phyloP scores from a whole-genome alignment of 2,329 filamentous ascomycete species.

The Nakataea oryzae region DNA sequence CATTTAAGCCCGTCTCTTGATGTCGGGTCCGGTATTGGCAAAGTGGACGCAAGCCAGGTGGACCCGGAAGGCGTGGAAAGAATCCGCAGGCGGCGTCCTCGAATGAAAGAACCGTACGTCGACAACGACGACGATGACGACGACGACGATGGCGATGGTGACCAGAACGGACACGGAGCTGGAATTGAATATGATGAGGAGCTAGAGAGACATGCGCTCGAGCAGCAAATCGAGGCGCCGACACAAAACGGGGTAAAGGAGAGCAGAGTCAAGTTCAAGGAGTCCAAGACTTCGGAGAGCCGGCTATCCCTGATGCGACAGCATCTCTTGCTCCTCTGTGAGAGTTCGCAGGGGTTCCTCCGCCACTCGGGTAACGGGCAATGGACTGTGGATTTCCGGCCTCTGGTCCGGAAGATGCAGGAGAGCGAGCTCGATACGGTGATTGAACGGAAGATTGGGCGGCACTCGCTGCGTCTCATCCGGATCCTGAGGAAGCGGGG shows the following conservation, averaged over 20 bases:
- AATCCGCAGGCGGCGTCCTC: conserved; percentile 21
- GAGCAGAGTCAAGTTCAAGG: conserved; percentile 41
- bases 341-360: conserved; percentile 59
- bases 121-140: conserved; percentile 24
- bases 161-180: conserved; percentile 17
- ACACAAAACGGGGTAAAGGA: conserved; percentile 15
- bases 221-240: conserved; percentile 8
- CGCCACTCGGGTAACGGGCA: conserved; percentile 59
- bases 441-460: conserved; percentile 67
- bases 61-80: conserved; percentile 37
- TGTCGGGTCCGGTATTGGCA: conserved; percentile 47
- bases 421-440: conserved; percentile 74
- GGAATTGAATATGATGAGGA: conserved; percentile 4
- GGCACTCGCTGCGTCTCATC: conserved; percentile 68
- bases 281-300: conserved; percentile 28
- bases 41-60: conserved; percentile 34
- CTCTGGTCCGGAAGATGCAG: conserved; percentile 58
- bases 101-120: conserved; percentile 21
- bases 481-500: conserved; percentile 79
- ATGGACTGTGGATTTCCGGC: conserved; percentile 78
- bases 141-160: conserved; percentile 18
- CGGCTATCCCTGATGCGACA: conserved; percentile 54
- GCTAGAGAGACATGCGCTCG: conserved; percentile 14
- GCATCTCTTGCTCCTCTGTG: conserved; percentile 62
- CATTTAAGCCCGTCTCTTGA: conserved; percentile 41